These are phyloP conservation scores for Globisporangium rhizosaccharum DNA, from an alignment of 352 stramenopile species.

Conservation along the genomic window DNA sequence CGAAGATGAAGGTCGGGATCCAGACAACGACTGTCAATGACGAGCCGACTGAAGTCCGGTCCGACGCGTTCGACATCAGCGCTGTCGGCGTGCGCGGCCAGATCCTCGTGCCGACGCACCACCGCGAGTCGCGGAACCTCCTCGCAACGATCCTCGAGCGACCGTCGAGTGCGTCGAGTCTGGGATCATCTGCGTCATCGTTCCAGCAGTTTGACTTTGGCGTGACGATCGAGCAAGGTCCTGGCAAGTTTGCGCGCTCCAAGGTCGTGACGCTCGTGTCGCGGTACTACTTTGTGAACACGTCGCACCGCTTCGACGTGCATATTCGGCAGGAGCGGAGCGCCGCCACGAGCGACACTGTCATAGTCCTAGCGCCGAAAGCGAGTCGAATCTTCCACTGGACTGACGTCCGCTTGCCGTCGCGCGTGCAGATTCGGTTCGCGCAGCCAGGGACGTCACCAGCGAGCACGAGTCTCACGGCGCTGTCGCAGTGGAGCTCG, in stretches of 20 bases:
- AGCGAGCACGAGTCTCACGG: slow-evolving; percentile 5
- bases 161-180: slow-evolving; percentile 8
- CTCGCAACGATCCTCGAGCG: slow-evolving; percentile 46
- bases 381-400: slow-evolving; percentile 79
- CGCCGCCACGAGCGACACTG: slow-evolving; percentile 18
- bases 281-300: slow-evolving; percentile 81
- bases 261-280: slow-evolving; percentile 76
- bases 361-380: slow-evolving; percentile 40
- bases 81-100: slow-evolving; percentile 70
- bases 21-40: slow-evolving; percentile 20
- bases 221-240: slow-evolving; percentile 82
- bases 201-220: slow-evolving; percentile 80
- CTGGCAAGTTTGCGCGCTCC: slow-evolving; percentile 66
- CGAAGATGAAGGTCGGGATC: slow-evolving; percentile 75
- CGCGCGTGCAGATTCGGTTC: slow-evolving; percentile 72
- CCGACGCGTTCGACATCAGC: slow-evolving; percentile 72
- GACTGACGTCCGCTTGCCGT: slow-evolving; percentile 56
- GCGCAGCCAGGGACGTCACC: slow-evolving; percentile 26
- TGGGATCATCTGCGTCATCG: slow-evolving; percentile 15
- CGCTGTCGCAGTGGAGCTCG: slow-evolving; percentile 65
- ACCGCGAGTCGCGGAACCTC: slow-evolving; percentile 33
- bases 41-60: slow-evolving; percentile 44
- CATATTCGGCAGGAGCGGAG: slow-evolving; percentile 60
- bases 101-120: slow-evolving; percentile 53
- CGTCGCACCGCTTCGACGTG: slow-evolving; percentile 56